Base-by-base conservation (phyloP, 345 rosid genomes). In the Eutrema heterophyllum region DNA sequence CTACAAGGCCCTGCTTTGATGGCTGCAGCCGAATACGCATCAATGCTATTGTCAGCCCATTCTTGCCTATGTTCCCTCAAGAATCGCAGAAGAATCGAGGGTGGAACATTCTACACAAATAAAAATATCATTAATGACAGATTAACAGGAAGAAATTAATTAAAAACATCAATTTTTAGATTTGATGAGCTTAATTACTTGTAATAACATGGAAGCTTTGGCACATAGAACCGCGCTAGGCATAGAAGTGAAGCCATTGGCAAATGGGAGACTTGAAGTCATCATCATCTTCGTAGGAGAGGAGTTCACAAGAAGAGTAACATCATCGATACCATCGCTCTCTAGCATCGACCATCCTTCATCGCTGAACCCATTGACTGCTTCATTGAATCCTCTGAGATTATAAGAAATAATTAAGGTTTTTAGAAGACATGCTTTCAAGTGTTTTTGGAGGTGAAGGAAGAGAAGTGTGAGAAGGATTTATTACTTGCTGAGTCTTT, bases 341-440 rank as follows among this genome's bases (percentile, higher is more conserved):
- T 92, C 99, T 74, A 90, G 70, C 88, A 88, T 79, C 9, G 97
- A 86, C 99, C 98, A 92, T 40, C 99, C 98, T 71, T 95, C 97
- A 44, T 92, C 97, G 9, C 87, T 83, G 71, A 95, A 90, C 41
- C 99, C 99, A 73, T 88, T 92, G 45, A 95, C 87, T 72, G 98
- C 98, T 68, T 95, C 99, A 70, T 95, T 95, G 69, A 95, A 95
- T 52, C 98, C 99, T 84, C 98, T 94, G 81, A 65, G 14, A 67
- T 29, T 29, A 65, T 30, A 53, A 61, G 11, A 67, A 52, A 63
- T 35, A 39, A 11, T 4, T 70, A 49, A 64, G 44, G 50, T 27
- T 54, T 21, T 62, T 27, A 9, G 13, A 60, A 57, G 29, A 54
- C 50, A 7, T 35, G 4, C 21, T 67, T 64, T 43, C 0, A 40